phyloP scores from a whole-genome alignment of 805 yeast genomes.

The Starmerella sp. region DNA sequence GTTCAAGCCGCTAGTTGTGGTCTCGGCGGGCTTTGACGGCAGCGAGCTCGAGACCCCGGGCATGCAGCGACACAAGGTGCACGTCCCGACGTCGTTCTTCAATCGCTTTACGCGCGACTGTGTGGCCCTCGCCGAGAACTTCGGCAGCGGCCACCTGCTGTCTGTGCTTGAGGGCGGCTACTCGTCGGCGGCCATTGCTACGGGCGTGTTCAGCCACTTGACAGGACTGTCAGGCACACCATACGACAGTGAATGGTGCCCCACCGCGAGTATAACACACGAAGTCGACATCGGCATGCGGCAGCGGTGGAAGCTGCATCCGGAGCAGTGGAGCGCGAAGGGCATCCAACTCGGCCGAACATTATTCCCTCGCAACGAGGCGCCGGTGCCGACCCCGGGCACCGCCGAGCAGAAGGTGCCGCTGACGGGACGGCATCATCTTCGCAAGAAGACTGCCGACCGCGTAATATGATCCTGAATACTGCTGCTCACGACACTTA shows the following conservation, averaged over 20 bases:
- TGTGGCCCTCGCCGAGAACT: constrained; percentile 53
- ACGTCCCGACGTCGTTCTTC: constrained; percentile 72
- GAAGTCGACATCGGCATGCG: constrained; percentile 61
- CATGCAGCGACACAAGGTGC: constrained; percentile 76
- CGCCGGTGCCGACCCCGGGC: not conserved
- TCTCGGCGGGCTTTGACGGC: constrained; percentile 84
- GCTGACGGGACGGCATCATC: not conserved
- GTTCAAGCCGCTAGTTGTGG: constrained; percentile 49
- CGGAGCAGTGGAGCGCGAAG: constrained; percentile 20
- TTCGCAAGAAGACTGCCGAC: not conserved
- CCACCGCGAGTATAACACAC: constrained; percentile 43
- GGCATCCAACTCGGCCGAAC: constrained; percentile 28
- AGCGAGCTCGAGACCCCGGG: constrained; percentile 69
- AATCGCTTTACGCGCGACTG: constrained; percentile 62
- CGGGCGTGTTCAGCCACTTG: constrained; percentile 70
- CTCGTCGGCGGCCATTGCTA: constrained; percentile 66
- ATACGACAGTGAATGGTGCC: constrained; percentile 60
- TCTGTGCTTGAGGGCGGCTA: constrained; percentile 80
- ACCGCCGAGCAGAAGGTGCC: not conserved
- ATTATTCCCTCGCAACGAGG: constrained; percentile 14
- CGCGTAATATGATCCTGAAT: not conserved
- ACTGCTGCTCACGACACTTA: too few species aligned
- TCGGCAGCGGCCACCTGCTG: constrained; percentile 47
- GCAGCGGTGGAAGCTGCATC: constrained; percentile 42
- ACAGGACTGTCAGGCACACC: constrained; percentile 50